Evolutionary conservation across 345 rosid genomes (phyloP), one percentile per base, ranked within the genome.

Genomic region (Anacardium occidentale): DNA sequence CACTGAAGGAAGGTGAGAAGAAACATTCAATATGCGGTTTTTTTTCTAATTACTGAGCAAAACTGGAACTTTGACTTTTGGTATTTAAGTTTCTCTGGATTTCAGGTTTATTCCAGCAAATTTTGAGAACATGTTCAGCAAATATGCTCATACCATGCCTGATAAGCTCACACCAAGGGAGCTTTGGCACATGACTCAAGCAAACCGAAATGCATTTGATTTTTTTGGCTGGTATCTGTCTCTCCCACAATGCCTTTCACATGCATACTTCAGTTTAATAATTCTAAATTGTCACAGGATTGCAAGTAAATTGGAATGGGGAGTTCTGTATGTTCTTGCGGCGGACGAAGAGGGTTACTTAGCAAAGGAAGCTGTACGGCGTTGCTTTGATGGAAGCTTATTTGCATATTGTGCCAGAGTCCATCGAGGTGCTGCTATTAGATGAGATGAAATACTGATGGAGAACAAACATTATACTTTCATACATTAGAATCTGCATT

Each of bases 351-450:
- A 85, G 25, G 91, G 93, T 10, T 81, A 52, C 72, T 77, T 87
- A 66, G 80, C 91, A 0, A 88, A 88, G 76, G 91, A 90, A 76
- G 91, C 96, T 37, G 78, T 79, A 3, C 73, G 91, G 40, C 79
- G 89, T 18, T 85, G 87, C 75, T 84, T 90, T 7, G 91, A 90
- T 59, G 96, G 96, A 45, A 86, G 86, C 74, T 81, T 90, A 77
- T 88, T 90, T 42, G 86, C 88, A 20, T 86, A 85, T 17, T 84
- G 84, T 60, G 88, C 92, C 12, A 85, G 79, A 70, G 45, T 77
- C 40, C 82, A 74, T 40, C 78, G 51, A 73, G 75, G 53, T 2
- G 66, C 74, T 12, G 40, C 80, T 26, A 54, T 21, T 80, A 83
- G 64, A 64, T 65, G 45, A 80, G 69, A 55, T 75, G 66, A 77